Evolutionary conservation across 257 asterid genomes (phyloP), one percentile per base, ranked within the genome.

Genomic region (Capsicum rhomboideum): DNA sequence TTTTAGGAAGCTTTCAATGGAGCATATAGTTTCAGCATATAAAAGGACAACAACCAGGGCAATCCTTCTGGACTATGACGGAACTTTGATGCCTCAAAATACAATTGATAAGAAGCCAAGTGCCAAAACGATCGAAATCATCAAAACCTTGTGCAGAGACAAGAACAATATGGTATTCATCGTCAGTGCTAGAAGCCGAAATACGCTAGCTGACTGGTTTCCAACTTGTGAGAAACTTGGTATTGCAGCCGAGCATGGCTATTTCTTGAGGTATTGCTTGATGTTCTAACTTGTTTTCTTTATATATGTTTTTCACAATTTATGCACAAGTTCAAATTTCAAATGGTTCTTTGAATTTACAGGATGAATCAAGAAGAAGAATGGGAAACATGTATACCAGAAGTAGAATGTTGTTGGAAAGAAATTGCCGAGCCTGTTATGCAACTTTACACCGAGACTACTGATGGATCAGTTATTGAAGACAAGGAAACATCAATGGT

Each of bases 181-280:
- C 3, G 96, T 92, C 82, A 94, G 97, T 84, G 91, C 95, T 18
- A 91, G 91, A 85, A 89, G 91, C 26, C 87, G 97, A 53, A 86
- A 79, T 69, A 88, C 87, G 79, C 83, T 94, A 34, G 88, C 64
- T 8, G 92, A 87, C 13, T 94, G 98, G 98, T 94, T 94, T 89
- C 92, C 92, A 13, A 89, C 97, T 26, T 91, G 97, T 85, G 93
- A 87, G 18, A 90, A 88, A 84, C 92, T 94, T 29, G 98, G 98
- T 37, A 91, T 92, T 80, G 98, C 98, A 26, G 98, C 97, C 2
- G 98, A 94, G 90, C 97, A 94, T 84, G 98, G 98, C 13, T 94
- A 90, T 85, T 94, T 92, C 83, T 31, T 92, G 64, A 90, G 97
- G 98, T 93, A 89, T 52, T 53, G 17, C 44, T 49, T 34, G 74